phyloP scores from a whole-genome alignment of 768 basidiomycete genomes.

The Phanerochaete sordida region DNA sequence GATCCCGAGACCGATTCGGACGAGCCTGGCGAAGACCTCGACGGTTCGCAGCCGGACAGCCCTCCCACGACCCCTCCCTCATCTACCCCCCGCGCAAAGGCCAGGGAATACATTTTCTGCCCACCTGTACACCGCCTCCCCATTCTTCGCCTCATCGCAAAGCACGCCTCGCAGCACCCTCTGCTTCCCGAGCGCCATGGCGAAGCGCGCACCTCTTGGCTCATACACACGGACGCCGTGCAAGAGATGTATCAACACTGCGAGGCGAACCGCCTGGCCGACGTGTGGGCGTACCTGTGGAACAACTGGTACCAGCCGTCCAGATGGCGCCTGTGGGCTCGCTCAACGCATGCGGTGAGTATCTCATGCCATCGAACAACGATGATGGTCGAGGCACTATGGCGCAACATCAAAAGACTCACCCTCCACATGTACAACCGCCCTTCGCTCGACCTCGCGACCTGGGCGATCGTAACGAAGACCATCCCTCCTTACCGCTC shows the following conservation, averaged over 20 bases:
- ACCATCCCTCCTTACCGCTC: slow-evolving; percentile 6
- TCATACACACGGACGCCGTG: slow-evolving; percentile 28
- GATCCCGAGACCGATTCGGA: too few species aligned
- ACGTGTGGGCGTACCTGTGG: slow-evolving; percentile 30
- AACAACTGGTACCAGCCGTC: slow-evolving; percentile 26
- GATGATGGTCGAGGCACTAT: slow-evolving; percentile 15
- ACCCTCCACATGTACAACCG: slow-evolving; percentile 10
- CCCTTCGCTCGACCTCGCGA: slow-evolving; percentile 9
- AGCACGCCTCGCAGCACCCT: slow-evolving; percentile 30
- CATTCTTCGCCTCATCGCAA: slow-evolving; percentile 24
- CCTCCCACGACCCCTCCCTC: too few species aligned
- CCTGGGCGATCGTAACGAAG: slow-evolving; percentile 8
- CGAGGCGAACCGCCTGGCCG: slow-evolving; percentile 17
- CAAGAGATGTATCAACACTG: slow-evolving; percentile 31
- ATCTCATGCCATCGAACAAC: slow-evolving; percentile 11
- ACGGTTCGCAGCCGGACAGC: too few species aligned
- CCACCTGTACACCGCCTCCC: slow-evolving; percentile 26
- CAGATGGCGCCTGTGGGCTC: slow-evolving; percentile 25
- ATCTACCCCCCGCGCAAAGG: neutral
- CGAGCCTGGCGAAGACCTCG: too few species aligned
- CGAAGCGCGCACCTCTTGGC: neutral
- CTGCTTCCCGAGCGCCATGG: slow-evolving; percentile 22
- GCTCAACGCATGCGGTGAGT: slow-evolving; percentile 10
- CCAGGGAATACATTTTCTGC: slow-evolving; percentile 22
- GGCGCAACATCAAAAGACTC: slow-evolving; percentile 9